phyloP scores from a whole-genome alignment of 495 filamentous ascomycete genomes.

The Cryomyces minteri region DNA sequence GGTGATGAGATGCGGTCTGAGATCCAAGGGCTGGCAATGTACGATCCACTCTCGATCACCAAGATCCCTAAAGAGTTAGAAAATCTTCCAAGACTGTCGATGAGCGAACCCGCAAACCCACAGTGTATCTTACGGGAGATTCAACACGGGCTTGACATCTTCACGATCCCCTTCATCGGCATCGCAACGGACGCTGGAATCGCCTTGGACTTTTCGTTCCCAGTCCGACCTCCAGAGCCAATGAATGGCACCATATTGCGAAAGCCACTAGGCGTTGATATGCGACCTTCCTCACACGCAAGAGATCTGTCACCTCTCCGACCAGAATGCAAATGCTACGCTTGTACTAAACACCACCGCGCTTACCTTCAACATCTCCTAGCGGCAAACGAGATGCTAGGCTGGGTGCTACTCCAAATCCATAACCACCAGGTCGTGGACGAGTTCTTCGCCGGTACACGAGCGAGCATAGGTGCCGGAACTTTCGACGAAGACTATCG shows the following conservation, averaged over 20 bases:
- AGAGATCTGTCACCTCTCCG: constrained; percentile 38
- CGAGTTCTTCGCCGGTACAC: constrained; percentile 53
- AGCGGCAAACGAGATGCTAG: constrained; percentile 82
- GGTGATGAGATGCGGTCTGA: constrained; percentile 28
- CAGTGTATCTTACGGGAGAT: constrained; percentile 59
- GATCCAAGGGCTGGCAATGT: constrained; percentile 66
- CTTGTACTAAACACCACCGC: constrained; percentile 66
- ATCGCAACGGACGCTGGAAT: constrained; percentile 68
- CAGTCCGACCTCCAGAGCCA: constrained; percentile 10
- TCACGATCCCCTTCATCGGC: constrained; percentile 57
- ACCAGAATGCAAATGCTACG: constrained; percentile 54
- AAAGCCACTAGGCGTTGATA: constrained; percentile 46
- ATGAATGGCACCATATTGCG: constrained; percentile 28
- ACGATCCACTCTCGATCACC: constrained; percentile 50
- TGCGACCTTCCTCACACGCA: constrained; percentile 44
- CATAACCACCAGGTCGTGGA: constrained; percentile 66
- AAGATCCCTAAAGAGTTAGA: constrained; percentile 39
- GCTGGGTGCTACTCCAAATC: constrained; percentile 78
- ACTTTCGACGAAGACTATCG: constrained; percentile 42
- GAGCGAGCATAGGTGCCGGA: constrained; percentile 36
- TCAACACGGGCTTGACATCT: constrained; percentile 57
- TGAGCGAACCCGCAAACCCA: constrained; percentile 47
- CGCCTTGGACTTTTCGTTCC: constrained; percentile 65
- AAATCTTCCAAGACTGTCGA: constrained; percentile 50
- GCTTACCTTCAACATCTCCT: constrained; percentile 82